Base-by-base conservation (phyloP, 805 yeast species). In the Cyberlindnera galapagoensis region DNA sequence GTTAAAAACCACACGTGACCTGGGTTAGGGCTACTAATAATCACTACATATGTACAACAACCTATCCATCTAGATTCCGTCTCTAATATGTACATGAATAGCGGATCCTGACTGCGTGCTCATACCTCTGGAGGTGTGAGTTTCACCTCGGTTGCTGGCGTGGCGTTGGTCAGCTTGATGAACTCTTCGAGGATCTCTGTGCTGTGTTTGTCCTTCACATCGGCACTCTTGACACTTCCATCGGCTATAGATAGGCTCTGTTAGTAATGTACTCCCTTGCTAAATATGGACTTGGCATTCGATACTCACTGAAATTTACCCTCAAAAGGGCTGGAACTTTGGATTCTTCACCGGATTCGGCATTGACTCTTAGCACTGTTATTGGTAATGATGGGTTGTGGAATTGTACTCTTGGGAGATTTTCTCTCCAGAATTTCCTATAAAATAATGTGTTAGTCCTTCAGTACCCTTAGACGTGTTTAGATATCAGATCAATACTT, bases 301-400 rank as follows among this genome's bases (percentile, higher is more conserved):
- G 24, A 25, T 15, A 44, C 49, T 25, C 58, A 10, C 45, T 42
- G 29, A 58, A 62, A 33, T 53, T 50, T 11, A 74, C 56, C 17
- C 59, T 63, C 16, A 77, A 47, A 29, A 60, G 50, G 18, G 73
- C 61, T 3, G 79, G 80, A 24, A 49, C 40, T 14, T 59, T 55
- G 11, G 49, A 47, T 30, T 60, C 58, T 28, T 71, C 71, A 13
- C 67, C 70, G 30, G 58, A 61, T 16, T 59, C 56, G 29, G 59
- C 52, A 24, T 64, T 60, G 26, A 81, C 65, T 44, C 87, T 65
- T 10, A 69, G 60, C 21, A 85, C 79, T 16, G 68, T 65, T 35
- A 85, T 74, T 16, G 74, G 69, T 18, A 82, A 50, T 26, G 63
- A 60, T n/a, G 90, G 88, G 56, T 87, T 87, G 61, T 85, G 88